Percentiles rank a stretch among this genome's conserved stretches.
Evolutionary conservation across 768 basidiomycete genomes (phyloP).

Genomic region (Chlorophyllum brunneum): DNA sequence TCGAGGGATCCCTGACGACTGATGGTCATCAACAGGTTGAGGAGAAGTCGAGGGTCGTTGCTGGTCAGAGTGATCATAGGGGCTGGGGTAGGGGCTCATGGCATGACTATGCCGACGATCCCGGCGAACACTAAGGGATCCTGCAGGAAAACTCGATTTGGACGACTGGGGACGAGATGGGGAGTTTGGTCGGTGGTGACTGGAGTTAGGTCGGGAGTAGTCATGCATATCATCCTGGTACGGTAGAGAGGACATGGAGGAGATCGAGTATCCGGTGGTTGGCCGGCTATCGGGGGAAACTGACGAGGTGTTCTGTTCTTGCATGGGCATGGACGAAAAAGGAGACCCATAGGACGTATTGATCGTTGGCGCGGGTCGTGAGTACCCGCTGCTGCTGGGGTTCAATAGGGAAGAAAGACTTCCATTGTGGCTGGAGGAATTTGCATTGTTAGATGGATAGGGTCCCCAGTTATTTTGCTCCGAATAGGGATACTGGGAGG

Average conservation of each 20-base stretch:
- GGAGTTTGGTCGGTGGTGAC: constrained; percentile 70
- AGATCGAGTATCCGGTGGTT: constrained; percentile 82
- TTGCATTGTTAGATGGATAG: constrained; percentile 40
- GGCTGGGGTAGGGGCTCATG: constrained; percentile 82
- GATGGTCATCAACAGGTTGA: constrained; percentile 57
- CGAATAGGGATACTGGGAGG: constrained; percentile 49
- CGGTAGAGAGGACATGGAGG: constrained; percentile 72
- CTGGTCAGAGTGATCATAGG: constrained; percentile 65
- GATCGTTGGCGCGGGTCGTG: constrained; percentile 64
- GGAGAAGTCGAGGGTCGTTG: constrained; percentile 70
- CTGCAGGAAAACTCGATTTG: constrained; percentile 49
- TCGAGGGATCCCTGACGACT: constrained; percentile 53
- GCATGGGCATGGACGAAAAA: constrained; percentile 68
- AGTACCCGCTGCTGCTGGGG: constrained; percentile 55
- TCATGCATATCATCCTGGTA: constrained; percentile 63
- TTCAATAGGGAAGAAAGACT: constrained; percentile 78
- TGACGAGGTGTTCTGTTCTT: constrained; percentile 65
- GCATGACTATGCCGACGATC: constrained; percentile 81
- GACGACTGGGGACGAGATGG: constrained; percentile 68
- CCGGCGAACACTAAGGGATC: constrained; percentile 66
- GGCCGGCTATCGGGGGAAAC: constrained; percentile 84
- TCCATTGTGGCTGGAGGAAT: constrained; percentile 62
- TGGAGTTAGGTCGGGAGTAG: constrained; percentile 71
- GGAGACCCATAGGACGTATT: constrained; percentile 70
- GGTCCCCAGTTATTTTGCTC: constrained; percentile 55